These are phyloP conservation scores for Heritiera littoralis DNA, from an alignment of 345 rosid genomes.

Conservation along the genomic window DNA sequence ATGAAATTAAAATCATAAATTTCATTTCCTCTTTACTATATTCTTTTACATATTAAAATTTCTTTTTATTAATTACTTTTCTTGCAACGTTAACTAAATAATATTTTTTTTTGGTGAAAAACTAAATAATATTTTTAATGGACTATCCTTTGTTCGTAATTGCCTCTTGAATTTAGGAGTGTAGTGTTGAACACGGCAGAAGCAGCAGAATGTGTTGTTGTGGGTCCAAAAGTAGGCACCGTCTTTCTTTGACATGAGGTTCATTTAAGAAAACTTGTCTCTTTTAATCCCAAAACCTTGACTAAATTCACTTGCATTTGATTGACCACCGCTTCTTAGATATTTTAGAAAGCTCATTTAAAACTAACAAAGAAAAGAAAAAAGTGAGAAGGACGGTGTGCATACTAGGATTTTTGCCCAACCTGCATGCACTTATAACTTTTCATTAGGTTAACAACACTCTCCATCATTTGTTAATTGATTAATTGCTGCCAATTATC, in stretches of 20 bases:
- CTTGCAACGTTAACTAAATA: no score
- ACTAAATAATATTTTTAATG: no score
- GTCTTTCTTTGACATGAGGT: conserved; percentile 37
- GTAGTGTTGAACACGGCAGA: conserved; percentile 41
- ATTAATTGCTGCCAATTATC: neutral
- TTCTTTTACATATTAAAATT: no score
- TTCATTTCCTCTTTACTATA: no score
- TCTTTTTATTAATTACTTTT: no score
- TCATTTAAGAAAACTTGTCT: neutral
- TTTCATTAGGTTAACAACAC: neutral
- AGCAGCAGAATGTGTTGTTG: neutral
- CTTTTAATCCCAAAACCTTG: neutral
- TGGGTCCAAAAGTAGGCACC: conserved; percentile 62
- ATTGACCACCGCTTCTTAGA: neutral
- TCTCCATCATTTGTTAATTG: neutral
- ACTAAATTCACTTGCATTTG: neutral
- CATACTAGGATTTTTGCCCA: neutral
- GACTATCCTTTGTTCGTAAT: no score
- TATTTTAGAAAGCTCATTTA: neutral
- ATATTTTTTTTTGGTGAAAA: no score
- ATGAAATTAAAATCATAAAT: no score
- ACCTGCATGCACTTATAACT: neutral
- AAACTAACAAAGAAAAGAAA: neutral
- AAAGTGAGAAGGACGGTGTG: neutral
- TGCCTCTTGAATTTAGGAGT: conserved; percentile 27